Percentiles rank a stretch among this genome's conserved stretches.
phyloP scores from a whole-genome alignment of 352 stramenopile species.

The Phytophthora litchii region DNA sequence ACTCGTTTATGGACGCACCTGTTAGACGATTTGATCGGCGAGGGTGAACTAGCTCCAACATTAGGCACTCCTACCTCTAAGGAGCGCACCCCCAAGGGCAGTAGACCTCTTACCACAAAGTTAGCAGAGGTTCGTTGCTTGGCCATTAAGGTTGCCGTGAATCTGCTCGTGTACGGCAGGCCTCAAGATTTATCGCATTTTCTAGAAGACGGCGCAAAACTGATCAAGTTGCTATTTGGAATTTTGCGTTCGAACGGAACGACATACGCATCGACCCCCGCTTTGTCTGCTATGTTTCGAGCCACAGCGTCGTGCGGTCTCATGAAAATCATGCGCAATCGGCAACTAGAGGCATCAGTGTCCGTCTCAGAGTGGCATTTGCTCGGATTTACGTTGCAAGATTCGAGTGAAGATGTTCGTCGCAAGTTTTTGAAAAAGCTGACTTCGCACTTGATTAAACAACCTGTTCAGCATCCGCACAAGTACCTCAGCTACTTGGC shows the following conservation, averaged over 20 bases:
- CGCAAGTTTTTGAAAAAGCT: slow-evolving; percentile 76
- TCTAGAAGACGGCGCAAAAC: slow-evolving; percentile 31
- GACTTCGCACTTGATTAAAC: slow-evolving; percentile 72
- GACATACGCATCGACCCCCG: slow-evolving; percentile 43
- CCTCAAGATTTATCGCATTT: slow-evolving; percentile 15
- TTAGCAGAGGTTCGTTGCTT: slow-evolving; percentile 59
- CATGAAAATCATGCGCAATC: slow-evolving; percentile 70
- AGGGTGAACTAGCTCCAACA: slow-evolving; percentile 7
- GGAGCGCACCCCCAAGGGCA: slow-evolving; percentile 32
- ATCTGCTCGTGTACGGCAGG: slow-evolving; percentile 58
- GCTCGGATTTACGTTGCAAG: slow-evolving; percentile 76
- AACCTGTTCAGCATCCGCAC: slow-evolving; percentile 62
- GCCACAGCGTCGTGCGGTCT: slow-evolving; percentile 53
- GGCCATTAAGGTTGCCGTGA: slow-evolving; percentile 65
- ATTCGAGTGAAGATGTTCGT: slow-evolving; percentile 77
- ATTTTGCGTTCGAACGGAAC: slow-evolving; percentile 67
- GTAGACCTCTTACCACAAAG: slow-evolving; percentile 16
- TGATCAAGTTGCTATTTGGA: slow-evolving; percentile 64
- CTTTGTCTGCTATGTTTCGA: slow-evolving; percentile 55
- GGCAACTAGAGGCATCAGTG: slow-evolving; percentile 55
- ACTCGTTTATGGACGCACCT: slow-evolving; percentile 52
- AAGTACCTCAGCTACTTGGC: slow-evolving; percentile 85
- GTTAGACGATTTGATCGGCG: slow-evolving; percentile 44
- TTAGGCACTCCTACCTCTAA: slow-evolving; percentile 12
- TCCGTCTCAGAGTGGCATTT: slow-evolving; percentile 76